Percentiles rank a stretch among this genome's conserved stretches.
Evolutionary conservation across 148 eudicot genomes (phyloP).

Genomic region (Suaeda aralocaspica): DNA sequence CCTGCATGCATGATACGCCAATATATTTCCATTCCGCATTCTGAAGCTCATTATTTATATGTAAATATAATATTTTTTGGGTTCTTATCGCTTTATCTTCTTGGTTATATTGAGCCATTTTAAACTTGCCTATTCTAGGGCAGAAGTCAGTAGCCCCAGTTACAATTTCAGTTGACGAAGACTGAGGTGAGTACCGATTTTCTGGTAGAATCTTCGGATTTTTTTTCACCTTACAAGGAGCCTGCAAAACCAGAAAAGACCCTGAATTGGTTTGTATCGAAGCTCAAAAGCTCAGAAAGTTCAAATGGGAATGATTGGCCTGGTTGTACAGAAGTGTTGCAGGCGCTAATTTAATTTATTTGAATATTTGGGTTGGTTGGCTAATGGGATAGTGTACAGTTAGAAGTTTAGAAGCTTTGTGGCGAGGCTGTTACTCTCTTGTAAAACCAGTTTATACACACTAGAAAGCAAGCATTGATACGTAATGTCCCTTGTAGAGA

Average conservation of each 20-base stretch:
- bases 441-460: constrained; percentile 13
- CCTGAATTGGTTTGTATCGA: not conserved
- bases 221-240: not conserved
- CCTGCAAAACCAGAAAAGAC: not conserved
- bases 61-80: too few species aligned
- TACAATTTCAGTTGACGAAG: not conserved
- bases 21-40: not conserved
- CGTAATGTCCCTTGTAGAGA: constrained; percentile 2
- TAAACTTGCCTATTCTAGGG: constrained; percentile 15
- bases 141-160: not conserved
- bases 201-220: not conserved
- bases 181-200: not conserved
- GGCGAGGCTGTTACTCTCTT: not conserved
- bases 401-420: constrained; percentile 7
- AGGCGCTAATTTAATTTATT: constrained; percentile 4
- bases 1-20: not conserved
- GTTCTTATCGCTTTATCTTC: not conserved
- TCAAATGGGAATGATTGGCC: constrained; percentile 11
- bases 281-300: constrained; percentile 9
- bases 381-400: constrained; percentile 30
- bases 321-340: constrained; percentile 22
- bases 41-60: too few species aligned
- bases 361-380: constrained; percentile 8
- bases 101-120: not conserved
- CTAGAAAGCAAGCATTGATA: constrained; percentile 2